Evolutionary conservation across 192 early-diverging fungal species (phyloP).

Genomic region (Rhizophagus clarus): DNA sequence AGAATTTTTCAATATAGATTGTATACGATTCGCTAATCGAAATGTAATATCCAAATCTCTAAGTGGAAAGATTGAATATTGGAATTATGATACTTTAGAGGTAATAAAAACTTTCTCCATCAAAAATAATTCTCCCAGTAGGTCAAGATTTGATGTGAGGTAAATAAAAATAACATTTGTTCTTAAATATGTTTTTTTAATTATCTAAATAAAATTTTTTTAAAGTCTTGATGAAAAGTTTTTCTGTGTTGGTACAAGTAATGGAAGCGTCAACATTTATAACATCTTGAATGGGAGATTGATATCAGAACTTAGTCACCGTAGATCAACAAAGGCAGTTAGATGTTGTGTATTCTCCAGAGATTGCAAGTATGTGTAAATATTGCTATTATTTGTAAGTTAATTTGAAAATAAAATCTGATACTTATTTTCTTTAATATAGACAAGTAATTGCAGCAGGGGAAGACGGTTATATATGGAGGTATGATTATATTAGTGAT

Average conservation of each 20-base stretch:
- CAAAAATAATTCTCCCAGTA: slow-evolving; percentile 43
- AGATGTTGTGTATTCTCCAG: slow-evolving; percentile 77
- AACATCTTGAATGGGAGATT: slow-evolving; percentile 67
- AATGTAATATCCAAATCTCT: slow-evolving; percentile 71
- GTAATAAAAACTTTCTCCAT: slow-evolving; percentile 49
- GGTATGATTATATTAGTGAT: slow-evolving; percentile 80
- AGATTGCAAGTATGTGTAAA: slow-evolving; percentile 63
- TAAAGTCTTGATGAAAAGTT: slow-evolving; percentile 65
- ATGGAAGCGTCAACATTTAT: slow-evolving; percentile 73
- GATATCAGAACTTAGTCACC: slow-evolving; percentile 67
- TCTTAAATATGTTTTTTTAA: neutral
- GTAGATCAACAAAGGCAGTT: slow-evolving; percentile 77
- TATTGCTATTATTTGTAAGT: neutral
- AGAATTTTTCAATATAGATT: slow-evolving; percentile 50
- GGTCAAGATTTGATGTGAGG: slow-evolving; percentile 51
- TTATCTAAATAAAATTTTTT: neutral
- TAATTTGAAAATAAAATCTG: neutral
- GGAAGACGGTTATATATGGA: slow-evolving; percentile 81
- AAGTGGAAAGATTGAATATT: slow-evolving; percentile 76
- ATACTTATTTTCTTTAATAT: neutral
- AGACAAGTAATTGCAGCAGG: slow-evolving; percentile 73
- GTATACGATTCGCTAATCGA: slow-evolving; percentile 69
- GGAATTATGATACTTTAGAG: slow-evolving; percentile 60
- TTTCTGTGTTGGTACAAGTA: slow-evolving; percentile 74
- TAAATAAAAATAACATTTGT: neutral